phyloP scores from a whole-genome alignment of 805 yeast genomes.

The Ogataea minuta region DNA sequence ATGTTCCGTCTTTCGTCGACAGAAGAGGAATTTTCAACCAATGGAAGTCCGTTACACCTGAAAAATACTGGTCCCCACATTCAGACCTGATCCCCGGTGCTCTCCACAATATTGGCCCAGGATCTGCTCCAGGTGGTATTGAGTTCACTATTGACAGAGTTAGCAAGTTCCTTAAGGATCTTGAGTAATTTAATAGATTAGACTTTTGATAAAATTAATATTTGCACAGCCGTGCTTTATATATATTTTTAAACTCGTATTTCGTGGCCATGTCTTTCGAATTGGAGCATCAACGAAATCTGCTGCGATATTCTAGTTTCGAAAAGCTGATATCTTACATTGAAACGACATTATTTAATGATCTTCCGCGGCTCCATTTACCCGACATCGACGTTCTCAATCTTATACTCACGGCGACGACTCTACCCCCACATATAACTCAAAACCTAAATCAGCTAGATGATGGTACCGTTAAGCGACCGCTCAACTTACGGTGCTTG shows the following conservation, averaged over 20 bases:
- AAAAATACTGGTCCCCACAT: conserved; percentile 48
- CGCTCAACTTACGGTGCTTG: conserved; percentile 34
- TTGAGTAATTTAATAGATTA: not conserved
- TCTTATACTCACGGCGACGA: conserved; percentile 37
- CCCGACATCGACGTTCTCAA: conserved; percentile 37
- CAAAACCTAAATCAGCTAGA: conserved; percentile 25
- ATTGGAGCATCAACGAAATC: conserved; percentile 14
- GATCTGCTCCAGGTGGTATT: conserved; percentile 37
- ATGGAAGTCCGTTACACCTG: conserved; percentile 48
- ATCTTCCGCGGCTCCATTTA: conserved; percentile 25
- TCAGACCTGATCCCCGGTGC: conserved; percentile 60
- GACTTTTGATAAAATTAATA: not conserved
- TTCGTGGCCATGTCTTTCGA: conserved; percentile 6
- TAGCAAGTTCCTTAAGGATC: conserved; percentile 7
- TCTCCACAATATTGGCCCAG: conserved; percentile 49
- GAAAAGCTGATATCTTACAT: conserved; percentile 36
- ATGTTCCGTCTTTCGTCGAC: conserved; percentile 52
- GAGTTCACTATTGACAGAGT: conserved; percentile 11
- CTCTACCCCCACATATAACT: conserved; percentile 31
- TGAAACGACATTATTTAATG: conserved; percentile 30
- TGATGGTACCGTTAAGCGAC: conserved; percentile 26
- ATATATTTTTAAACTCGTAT: not conserved
- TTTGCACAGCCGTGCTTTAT: not conserved
- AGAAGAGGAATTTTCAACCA: conserved; percentile 43
- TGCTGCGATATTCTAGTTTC: conserved; percentile 28